Evolutionary conservation across 495 filamentous ascomycete genomes (phyloP), one percentile per base, ranked within the genome.

Genomic region (Bombardia bombarda): DNA sequence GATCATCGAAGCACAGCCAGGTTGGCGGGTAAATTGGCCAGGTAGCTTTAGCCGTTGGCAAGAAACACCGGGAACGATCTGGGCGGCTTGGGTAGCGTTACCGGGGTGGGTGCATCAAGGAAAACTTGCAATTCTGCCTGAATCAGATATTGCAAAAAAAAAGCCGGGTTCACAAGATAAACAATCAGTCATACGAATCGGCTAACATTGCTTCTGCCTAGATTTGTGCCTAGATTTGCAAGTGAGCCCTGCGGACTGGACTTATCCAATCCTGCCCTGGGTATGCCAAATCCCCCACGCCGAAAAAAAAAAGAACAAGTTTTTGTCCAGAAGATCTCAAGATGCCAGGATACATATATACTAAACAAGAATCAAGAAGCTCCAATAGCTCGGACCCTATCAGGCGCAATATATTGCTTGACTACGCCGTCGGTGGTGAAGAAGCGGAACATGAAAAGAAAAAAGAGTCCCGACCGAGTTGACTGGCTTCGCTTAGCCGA

Each of bases 371-470:
- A 26, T 7, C 20, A 40, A 30, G 40, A 42, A 43, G 19, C 32
- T 40, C 20, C 6, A 36, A 43, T 5, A n/a, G n/a, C n/a, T n/a
- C n/a, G n/a, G n/a, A n/a, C 52, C 52, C 41, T 43, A 43, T 43
- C 41, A 43, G 41, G 32, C 26, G 41, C 34, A 4, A 13, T 14
- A 3, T 30, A 20, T 30, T 40, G 13, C 25, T 32, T 41, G 9
- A 7, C 6, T 14, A 25, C 41, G 36, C 41, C 41, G 32, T 43
- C 41, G 32, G 32, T 16, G 4, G 20, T 35, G 32, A 34, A 43
- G 41, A 43, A 43, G 19, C 18, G 22, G 22, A 17, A 19, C 18
- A 43, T n/a, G n/a, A n/a, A 36, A 36, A 28, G n/a, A n/a, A 8
- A 17, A 18, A 19, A 2, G 3, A 14, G 32, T 13, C 5, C 16